Evolutionary conservation across 305 asterid species (phyloP).

Genomic region (Plantago coronopus): DNA sequence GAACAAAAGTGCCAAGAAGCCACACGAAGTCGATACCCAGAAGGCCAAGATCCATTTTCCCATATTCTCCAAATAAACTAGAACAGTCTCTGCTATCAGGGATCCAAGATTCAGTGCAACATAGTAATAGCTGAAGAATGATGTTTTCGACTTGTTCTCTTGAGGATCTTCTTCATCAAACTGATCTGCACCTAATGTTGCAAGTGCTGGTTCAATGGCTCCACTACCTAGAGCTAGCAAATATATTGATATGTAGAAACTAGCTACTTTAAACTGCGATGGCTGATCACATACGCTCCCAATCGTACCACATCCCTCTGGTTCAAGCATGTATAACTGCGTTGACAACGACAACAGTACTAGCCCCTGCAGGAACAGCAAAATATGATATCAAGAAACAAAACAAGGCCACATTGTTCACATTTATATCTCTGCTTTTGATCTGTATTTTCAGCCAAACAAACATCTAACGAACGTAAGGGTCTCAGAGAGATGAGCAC

Average conservation of each 20-base stretch:
- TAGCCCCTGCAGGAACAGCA: slow-evolving; percentile 48
- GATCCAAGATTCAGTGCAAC: slow-evolving; percentile 80
- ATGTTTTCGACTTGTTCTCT: slow-evolving; percentile 54
- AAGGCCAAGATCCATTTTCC: slow-evolving; percentile 79
- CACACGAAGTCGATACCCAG: slow-evolving; percentile 72
- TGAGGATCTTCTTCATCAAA: slow-evolving; percentile 71
- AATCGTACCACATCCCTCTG: slow-evolving; percentile 64
- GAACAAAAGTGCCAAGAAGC: slow-evolving; percentile 48
- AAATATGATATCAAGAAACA: background rate
- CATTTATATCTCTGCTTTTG: no score
- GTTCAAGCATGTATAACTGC: slow-evolving; percentile 64
- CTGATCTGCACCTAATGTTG: slow-evolving; percentile 86
- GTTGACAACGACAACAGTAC: slow-evolving; percentile 57
- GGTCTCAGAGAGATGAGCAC: slow-evolving; percentile 23
- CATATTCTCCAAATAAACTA: slow-evolving; percentile 60
- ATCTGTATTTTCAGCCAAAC: no score
- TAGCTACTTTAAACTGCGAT: slow-evolving; percentile 43
- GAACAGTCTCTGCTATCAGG: slow-evolving; percentile 64
- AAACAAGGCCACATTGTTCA: no score
- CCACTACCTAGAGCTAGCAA: slow-evolving; percentile 84
- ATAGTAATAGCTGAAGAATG: slow-evolving; percentile 71
- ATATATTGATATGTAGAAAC: slow-evolving; percentile 65
- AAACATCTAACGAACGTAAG: background rate
- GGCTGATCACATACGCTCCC: slow-evolving; percentile 49
- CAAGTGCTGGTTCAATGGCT: slow-evolving; percentile 78